Base-by-base conservation (phyloP, 768 basidiomycete species). In the Suillus paluster region DNA sequence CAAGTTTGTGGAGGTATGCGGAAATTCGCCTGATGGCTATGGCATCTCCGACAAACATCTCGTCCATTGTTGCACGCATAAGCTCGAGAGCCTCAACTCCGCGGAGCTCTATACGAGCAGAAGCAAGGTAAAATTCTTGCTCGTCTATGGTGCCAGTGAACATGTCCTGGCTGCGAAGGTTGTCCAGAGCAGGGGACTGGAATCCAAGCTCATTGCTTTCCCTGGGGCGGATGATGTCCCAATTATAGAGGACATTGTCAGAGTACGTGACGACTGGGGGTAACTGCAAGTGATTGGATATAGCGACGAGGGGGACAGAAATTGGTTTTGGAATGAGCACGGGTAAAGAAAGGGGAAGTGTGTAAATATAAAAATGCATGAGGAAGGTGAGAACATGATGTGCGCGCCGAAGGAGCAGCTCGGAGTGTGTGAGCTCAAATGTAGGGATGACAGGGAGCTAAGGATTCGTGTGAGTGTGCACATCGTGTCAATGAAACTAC, bases 211-310 rank as follows among this genome's bases (percentile, higher is more conserved):
- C 83, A 68, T 34, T 70, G 12, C 30, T n/a, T n/a, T n/a, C 30
- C 25, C 33, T 23, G 63, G 83, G 77, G 65, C 76, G 71, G 39
- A 49, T 44, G 65, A 66, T 81, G 68, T 34, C 66, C 89, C 90
- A 92, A 72, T 97, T 97, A 77, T 95, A 97, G 30, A 97, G 83
- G 9, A 97, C 95, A 33, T 89, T 90, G 72, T 97, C 95, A 11
- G 95, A 89, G 71, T 95, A 97, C 4, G 95, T 97, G 61, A 95
- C 81, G 44, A 97, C 80, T 0, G 96, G 94, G 0, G 96, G 95
- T 2, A 97, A 78, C 59, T 91, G 87, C 11, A 97, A 85, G 49
- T 88, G 77, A 0, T 79, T 73, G 25, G 86, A 91, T 17, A 94
- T 83, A 60, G 86, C 81, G 21, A 95, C 80, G 38, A 94, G 83